Evolutionary conservation across 129 eudicot species (phyloP), one percentile per base, ranked within the genome.

Genomic region (Flaveria ramosissima): DNA sequence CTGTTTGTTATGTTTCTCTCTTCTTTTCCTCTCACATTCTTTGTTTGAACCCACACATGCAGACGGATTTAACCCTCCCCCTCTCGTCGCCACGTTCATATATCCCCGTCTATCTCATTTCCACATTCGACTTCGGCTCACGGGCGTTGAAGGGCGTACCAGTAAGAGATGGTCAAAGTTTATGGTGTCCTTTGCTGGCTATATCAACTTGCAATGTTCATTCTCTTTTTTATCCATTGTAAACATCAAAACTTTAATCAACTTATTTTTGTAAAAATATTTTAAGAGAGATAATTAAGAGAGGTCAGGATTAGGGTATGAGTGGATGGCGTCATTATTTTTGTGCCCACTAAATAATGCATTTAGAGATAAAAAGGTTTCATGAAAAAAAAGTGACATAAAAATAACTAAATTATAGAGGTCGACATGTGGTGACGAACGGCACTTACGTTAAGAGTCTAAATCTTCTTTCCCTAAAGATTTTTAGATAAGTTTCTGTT

Each of bases 271-370:
- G 50, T 10, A 45, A 45, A 9, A 11, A 45, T 45, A 45, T 9
- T 45, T 9, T 9, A 45, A 45, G 13, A 4, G 6, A 19, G 13
- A 60, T 7, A 60, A 57, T 24, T 11, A 57, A 20, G n/a, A 60
- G 66, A 12, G n/a, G 66, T 24, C 36, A 60, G n/a, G 67, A 60
- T 60, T 61, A 62, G 43, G 45, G 16, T 4, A 26, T 62, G 45
- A 62, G 68, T 62, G 68, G 68, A 26, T 27, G 19, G 67, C 67
- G 67, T 62, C 68, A 62, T 62, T 62, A 26, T 30, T 62, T 62
- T 62, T 30, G 68, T 62, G 68, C 45, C 68, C 68, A 62, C 68
- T 20, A 14, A 62, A 26, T 13, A 62, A 26, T 30, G 30, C 6
- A 12, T 1, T 62, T 19, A 36, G 43, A 27, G 68, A 62, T 62